Conservation (phyloP, 306 rosid genomes). For the Notholithocarpus densiflorus region DNA sequence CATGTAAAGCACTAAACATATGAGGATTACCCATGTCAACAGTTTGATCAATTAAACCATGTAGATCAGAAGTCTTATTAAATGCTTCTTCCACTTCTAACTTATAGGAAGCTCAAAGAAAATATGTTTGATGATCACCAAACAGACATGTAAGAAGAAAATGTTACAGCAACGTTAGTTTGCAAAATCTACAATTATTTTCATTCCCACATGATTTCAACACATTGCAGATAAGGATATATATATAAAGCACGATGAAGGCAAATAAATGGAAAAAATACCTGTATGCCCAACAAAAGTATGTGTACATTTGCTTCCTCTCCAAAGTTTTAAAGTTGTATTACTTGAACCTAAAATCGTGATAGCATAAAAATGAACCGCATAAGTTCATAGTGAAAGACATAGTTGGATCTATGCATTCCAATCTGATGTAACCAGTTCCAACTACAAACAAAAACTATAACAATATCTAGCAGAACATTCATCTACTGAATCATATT, state of each 20-base stretch:
- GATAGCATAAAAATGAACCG: slow-evolving; percentile 20
- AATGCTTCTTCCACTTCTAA: neutral
- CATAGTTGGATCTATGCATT: neutral
- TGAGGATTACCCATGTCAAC: neutral
- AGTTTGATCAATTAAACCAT: neutral
- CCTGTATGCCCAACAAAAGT: slow-evolving; percentile 93
- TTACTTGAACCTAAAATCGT: slow-evolving; percentile 78
- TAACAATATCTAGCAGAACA: slow-evolving; percentile 3
- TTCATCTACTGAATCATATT: slow-evolving; percentile 13
- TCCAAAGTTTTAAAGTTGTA: slow-evolving; percentile 83
- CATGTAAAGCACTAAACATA: neutral
- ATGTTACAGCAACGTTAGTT: neutral
- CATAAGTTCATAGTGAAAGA: slow-evolving; percentile 13
- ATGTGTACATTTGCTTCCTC: slow-evolving; percentile 68
- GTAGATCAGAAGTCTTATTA: neutral
- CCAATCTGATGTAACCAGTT: neutral
- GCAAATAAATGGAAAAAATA: slow-evolving; percentile 13
- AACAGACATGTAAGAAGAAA: neutral
- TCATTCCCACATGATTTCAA: neutral
- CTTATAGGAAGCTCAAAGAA: neutral
- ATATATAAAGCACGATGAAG: neutral
- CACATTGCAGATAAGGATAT: neutral
- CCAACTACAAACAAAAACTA: slow-evolving; percentile 1
- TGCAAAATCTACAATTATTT: neutral
- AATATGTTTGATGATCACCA: too few relatives aligned